These are phyloP conservation scores for Lasiodiplodia theobromae DNA, from an alignment of 2,329 filamentous ascomycete species.

Conservation along the genomic window DNA sequence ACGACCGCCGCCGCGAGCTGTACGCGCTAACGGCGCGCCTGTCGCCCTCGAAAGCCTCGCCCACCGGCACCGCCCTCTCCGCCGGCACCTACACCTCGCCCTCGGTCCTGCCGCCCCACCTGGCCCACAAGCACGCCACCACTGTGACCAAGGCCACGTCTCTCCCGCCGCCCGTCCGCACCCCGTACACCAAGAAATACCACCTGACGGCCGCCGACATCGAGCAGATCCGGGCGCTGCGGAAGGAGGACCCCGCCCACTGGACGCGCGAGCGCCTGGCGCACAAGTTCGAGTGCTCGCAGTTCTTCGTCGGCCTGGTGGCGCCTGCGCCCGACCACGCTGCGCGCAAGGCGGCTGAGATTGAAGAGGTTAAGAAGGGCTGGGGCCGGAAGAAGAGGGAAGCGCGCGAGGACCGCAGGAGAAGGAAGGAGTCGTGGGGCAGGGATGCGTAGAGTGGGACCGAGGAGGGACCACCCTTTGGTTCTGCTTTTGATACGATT, in stretches of 20 bases:
- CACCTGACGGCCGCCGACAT: slow-evolving; percentile 65
- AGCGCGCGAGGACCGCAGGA: slow-evolving; percentile 66
- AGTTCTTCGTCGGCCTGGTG: slow-evolving; percentile 68
- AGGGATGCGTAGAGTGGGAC: slow-evolving; percentile 57
- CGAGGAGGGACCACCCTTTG: not conserved
- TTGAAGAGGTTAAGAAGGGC: slow-evolving; percentile 63
- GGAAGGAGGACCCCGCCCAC: slow-evolving; percentile 61
- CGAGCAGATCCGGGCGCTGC: slow-evolving; percentile 64
- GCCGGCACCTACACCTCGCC: slow-evolving; percentile 34
- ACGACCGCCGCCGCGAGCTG: slow-evolving; percentile 61
- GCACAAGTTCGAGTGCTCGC: slow-evolving; percentile 68
- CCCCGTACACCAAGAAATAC: slow-evolving; percentile 65
- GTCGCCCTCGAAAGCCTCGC: slow-evolving; percentile 35
- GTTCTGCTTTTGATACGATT: not conserved
- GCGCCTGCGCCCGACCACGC: slow-evolving; percentile 54
- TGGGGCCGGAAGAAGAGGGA: slow-evolving; percentile 67
- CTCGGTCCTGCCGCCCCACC: slow-evolving; percentile 22
- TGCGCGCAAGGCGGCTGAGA: slow-evolving; percentile 53
- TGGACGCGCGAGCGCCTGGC: slow-evolving; percentile 68
- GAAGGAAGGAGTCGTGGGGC: slow-evolving; percentile 68
- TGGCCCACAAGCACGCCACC: slow-evolving; percentile 30
- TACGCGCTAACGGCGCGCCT: slow-evolving; percentile 44
- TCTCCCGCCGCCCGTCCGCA: slow-evolving; percentile 59
- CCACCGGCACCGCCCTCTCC: slow-evolving; percentile 40
- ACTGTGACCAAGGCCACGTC: slow-evolving; percentile 37